A percentile compares a stretch with the other conserved stretches of the same genome.
These are phyloP conservation scores for Salix exigua DNA, from an alignment of 345 rosid genomes.

Conservation along the genomic window DNA sequence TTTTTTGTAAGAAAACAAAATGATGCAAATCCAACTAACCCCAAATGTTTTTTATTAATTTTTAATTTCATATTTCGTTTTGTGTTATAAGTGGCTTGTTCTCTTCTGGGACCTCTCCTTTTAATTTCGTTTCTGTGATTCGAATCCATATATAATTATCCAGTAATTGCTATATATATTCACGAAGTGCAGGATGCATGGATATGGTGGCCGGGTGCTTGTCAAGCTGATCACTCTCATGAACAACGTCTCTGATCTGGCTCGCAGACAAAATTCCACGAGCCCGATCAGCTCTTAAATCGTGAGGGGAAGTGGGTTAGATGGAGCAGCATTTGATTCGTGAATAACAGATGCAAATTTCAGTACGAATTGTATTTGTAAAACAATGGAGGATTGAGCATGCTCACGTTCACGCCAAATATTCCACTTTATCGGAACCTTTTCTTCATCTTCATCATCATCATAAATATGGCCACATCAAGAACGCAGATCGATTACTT, in stretches of 20 bases:
- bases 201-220: conserved; percentile 6
- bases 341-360: conserved; percentile 7
- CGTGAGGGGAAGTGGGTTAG: not conserved
- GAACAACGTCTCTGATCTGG: not conserved
- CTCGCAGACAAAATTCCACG: conserved; percentile 10
- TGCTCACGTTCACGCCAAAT: not conserved
- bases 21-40: conserved; percentile 27
- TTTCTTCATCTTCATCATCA: not conserved
- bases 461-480: not conserved
- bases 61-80: not conserved
- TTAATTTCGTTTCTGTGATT: too few species aligned
- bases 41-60: not conserved
- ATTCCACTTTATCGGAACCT: not conserved
- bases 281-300: not conserved
- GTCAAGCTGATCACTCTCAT: conserved; percentile 1
- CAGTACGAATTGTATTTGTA: not conserved
- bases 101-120: not conserved
- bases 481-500: not conserved
- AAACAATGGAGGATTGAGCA: too few species aligned
- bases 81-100: conserved; percentile 5
- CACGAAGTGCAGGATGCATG: conserved; percentile 6
- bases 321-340: conserved; percentile 9
- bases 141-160: conserved; percentile 20
- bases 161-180: conserved; percentile 14
- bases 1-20: conserved; percentile 1